Evolutionary conservation across 2,329 filamentous ascomycete species (phyloP).

Genomic region (Paecilomyces variotii): DNA sequence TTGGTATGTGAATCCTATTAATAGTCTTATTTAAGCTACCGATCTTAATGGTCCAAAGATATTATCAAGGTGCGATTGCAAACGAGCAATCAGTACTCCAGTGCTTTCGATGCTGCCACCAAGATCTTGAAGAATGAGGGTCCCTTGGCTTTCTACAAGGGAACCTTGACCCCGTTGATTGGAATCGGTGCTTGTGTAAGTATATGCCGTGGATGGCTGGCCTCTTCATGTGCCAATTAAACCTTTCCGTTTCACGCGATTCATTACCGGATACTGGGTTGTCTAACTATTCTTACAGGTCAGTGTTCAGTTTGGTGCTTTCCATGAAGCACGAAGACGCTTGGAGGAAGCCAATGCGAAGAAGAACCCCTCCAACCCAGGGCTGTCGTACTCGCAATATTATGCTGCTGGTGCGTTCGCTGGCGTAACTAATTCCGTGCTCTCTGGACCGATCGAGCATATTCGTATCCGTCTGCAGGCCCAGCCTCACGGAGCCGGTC

Average conservation of each 20-base stretch:
- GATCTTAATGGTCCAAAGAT: constrained; percentile 44
- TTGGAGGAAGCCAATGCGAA: constrained; percentile 68
- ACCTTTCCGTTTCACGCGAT: neutral
- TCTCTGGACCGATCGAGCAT: constrained; percentile 92
- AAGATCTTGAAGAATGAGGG: constrained; percentile 86
- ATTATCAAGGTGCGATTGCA: constrained; percentile 97
- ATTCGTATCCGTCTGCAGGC: constrained; percentile 93
- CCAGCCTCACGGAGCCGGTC: constrained; percentile 75
- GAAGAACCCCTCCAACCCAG: constrained; percentile 28
- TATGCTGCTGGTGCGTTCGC: constrained; percentile 87
- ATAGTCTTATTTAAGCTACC: neutral
- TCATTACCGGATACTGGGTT: neutral
- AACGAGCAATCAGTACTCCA: constrained; percentile 73
- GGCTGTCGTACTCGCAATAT: constrained; percentile 76
- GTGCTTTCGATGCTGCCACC: constrained; percentile 69
- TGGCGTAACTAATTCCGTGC: constrained; percentile 77
- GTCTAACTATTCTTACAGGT: constrained; percentile 31
- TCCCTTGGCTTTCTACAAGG: constrained; percentile 92
- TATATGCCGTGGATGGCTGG: constrained; percentile 1
- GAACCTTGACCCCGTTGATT: constrained; percentile 85
- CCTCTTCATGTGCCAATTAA: neutral
- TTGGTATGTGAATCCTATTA: constrained; percentile 41
- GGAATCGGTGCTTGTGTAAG: constrained; percentile 90
- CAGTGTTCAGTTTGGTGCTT: constrained; percentile 96
- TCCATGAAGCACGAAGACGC: constrained; percentile 81